These are phyloP conservation scores for Camelina neglecta DNA, from an alignment of 345 rosid genomes.

Conservation along the genomic window DNA sequence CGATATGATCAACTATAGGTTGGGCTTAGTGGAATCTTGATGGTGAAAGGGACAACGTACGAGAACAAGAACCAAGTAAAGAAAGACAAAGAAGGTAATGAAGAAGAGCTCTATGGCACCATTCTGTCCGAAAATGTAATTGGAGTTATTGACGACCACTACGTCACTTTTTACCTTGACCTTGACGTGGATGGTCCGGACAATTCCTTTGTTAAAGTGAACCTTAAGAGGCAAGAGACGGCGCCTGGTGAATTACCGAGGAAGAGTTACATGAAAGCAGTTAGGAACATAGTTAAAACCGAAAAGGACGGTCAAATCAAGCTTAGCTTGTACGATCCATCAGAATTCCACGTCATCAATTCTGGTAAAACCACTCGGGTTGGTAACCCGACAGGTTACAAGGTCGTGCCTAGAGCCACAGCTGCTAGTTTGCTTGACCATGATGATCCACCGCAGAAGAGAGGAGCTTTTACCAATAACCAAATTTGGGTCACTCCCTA, in stretches of 20 bases:
- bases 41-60: slow-evolving; percentile 63
- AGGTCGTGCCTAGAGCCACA: slow-evolving; percentile 64
- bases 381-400: slow-evolving; percentile 76
- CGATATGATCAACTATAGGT: slow-evolving; percentile 42
- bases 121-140: slow-evolving; percentile 61
- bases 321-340: slow-evolving; percentile 67
- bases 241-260: slow-evolving; percentile 57
- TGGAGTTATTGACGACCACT: slow-evolving; percentile 76
- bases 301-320: slow-evolving; percentile 69
- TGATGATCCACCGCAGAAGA: slow-evolving; percentile 69
- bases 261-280: slow-evolving; percentile 61
- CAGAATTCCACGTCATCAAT: slow-evolving; percentile 69
- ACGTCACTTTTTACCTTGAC: slow-evolving; percentile 60
- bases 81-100: slow-evolving; percentile 39
- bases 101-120: slow-evolving; percentile 50
- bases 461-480: slow-evolving; percentile 72
- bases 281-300: slow-evolving; percentile 52
- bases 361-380: slow-evolving; percentile 59
- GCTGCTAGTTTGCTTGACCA: slow-evolving; percentile 78
- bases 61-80: slow-evolving; percentile 47
- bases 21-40: slow-evolving; percentile 64
- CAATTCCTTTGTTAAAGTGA: slow-evolving; percentile 61
- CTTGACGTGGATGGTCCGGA: slow-evolving; percentile 61
- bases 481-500: slow-evolving; percentile 96
- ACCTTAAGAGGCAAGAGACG: slow-evolving; percentile 57